Base-by-base conservation (phyloP, 1,284 basidiomycete genomes). In the Trichosporon faecale region DNA sequence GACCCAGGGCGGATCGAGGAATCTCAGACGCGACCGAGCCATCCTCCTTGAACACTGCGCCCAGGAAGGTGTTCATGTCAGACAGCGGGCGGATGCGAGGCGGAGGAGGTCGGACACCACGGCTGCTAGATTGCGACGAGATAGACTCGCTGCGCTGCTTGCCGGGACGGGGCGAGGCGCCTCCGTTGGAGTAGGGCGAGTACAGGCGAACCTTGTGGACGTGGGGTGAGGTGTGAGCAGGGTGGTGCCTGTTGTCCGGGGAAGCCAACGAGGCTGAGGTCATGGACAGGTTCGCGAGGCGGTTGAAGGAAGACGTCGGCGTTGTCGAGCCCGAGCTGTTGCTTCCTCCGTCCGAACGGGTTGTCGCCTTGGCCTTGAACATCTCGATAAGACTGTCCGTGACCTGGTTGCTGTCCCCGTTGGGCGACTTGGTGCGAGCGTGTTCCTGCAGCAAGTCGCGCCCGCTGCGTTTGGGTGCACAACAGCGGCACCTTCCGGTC, bases 401-500 rank as follows among this genome's bases (percentile, higher is more conserved):
- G 52, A 74, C 73, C 44, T 68, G 49, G 11, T 25, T 52, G 21
- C 49, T 52, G 49, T 65, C 16, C 63, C 40, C 40, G 40, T 44
- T 44, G 8, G 65, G 37, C 71, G 68, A 16, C 31, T 46, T 27
- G 70, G 60, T 23, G 68, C 63, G 23, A 60, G 68, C 23, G 65
- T 57, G 21, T 57, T 21, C 11, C 61, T 25, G 61, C 5, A 61
- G 61, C 16, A 9, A 27, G 16, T 46, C 46, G 35, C 23, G 55
- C 27, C 37, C 65, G 66, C 25, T n/a, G 29, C 68, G 72, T 57
- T 78, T 80, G 16, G 85, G 83, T 9, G 85, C 86, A 73, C 88
- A 90, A 78, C 91, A 93, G 68, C 79, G 81, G 76, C 86, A 87
- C 0, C 77, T 75, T 0, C 84, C 85, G 35, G 78, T 82, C 2